These are phyloP conservation scores for Helotiales sp. DNA, from an alignment of 2,329 filamentous ascomycete genomes.

Conservation along the genomic window DNA sequence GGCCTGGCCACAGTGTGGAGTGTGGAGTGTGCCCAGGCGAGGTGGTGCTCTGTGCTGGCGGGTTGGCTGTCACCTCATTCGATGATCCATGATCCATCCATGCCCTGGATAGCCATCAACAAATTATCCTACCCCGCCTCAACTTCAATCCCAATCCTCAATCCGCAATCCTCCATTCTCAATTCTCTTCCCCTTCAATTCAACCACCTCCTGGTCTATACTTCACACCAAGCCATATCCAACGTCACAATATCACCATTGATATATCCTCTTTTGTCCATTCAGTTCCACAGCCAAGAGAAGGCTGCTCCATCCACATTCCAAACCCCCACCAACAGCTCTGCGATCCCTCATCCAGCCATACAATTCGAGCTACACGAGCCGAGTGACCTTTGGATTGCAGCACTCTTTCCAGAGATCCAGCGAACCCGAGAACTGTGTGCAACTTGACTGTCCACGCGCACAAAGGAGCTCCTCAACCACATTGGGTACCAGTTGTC, in stretches of 20 bases:
- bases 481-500: not conserved
- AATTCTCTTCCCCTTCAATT: not conserved
- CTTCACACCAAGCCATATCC: not conserved
- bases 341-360: not conserved
- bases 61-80: too few species aligned
- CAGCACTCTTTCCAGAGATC: not conserved
- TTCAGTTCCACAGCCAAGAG: not conserved
- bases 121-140: constrained; percentile 2
- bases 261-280: not conserved
- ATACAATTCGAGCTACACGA: not conserved
- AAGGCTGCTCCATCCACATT: not conserved
- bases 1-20: too few species aligned
- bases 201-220: not conserved
- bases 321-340: not conserved
- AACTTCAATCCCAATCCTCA: too few species aligned
- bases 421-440: too few species aligned
- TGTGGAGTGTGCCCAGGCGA: too few species aligned
- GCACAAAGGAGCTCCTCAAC: not conserved
- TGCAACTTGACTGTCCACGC: not conserved
- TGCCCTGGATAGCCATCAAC: too few species aligned
- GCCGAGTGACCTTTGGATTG: not conserved
- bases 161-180: not conserved
- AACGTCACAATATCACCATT: not conserved
- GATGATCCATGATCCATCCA: too few species aligned
- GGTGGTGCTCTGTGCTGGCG: too few species aligned